These are phyloP conservation scores for Coniella lustricola DNA, from an alignment of 2,329 filamentous ascomycete species.

Conservation along the genomic window DNA sequence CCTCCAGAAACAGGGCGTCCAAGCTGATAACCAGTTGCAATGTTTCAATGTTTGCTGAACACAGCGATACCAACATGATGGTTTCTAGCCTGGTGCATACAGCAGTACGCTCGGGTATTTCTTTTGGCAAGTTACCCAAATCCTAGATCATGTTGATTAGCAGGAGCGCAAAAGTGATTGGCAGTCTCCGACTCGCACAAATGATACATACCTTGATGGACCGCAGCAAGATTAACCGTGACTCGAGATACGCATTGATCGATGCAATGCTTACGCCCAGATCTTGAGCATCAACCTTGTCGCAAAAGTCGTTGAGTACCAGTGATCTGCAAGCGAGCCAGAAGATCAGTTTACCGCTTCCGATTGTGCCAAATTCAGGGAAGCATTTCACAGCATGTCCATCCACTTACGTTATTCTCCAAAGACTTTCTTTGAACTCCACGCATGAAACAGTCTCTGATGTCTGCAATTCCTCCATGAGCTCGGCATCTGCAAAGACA, in stretches of 20 bases:
- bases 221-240: constrained; percentile 43
- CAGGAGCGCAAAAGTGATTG: not conserved
- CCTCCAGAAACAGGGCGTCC: constrained; percentile 55
- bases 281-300: constrained; percentile 36
- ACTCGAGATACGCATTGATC: constrained; percentile 50
- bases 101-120: constrained; percentile 46
- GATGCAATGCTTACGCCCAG: constrained; percentile 37
- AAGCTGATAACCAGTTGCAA: constrained; percentile 59
- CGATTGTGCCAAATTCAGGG: not conserved
- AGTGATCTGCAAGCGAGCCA: constrained; percentile 28
- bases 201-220: constrained; percentile 26
- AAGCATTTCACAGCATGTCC: not conserved
- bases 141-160: constrained; percentile 32
- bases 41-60: constrained; percentile 57
- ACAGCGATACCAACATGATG: constrained; percentile 55
- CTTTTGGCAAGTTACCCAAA: constrained; percentile 45
- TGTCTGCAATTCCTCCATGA: constrained; percentile 30
- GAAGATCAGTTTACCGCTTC: not conserved
- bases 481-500: constrained; percentile 35
- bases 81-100: constrained; percentile 54
- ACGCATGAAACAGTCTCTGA: constrained; percentile 30
- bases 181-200: not conserved
- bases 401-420: constrained; percentile 43
- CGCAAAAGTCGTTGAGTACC: constrained; percentile 42
- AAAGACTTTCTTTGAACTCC: constrained; percentile 39